A percentile compares a stretch with the other conserved stretches of the same genome.
phyloP scores from a whole-genome alignment of 164 flowering plant species.

The Piper betle region DNA sequence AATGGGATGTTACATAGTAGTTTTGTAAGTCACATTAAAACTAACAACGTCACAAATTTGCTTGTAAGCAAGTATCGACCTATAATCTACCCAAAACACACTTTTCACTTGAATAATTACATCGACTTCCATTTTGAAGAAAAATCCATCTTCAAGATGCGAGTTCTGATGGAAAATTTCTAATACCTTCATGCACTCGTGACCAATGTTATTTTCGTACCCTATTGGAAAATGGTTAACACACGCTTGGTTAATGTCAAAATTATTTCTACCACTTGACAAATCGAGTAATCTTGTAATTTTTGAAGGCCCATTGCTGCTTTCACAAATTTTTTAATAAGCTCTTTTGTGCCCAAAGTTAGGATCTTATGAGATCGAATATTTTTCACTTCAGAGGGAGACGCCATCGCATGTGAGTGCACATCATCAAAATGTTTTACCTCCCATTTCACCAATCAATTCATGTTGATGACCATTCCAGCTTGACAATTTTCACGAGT shows the following conservation, averaged over 20 bases:
- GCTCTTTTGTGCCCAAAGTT: not conserved
- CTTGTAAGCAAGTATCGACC: slow-evolving; percentile 44
- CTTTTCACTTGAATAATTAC: slow-evolving; percentile 47
- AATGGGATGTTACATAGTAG: slow-evolving; percentile 76
- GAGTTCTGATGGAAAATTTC: not conserved
- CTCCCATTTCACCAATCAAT: no score
- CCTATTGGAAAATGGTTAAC: not conserved
- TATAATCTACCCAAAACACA: slow-evolving; percentile 76
- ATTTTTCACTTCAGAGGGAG: no score
- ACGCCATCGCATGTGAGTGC: no score
- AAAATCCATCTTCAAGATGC: slow-evolving; percentile 43
- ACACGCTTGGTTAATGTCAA: not conserved
- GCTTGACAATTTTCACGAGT: no score
- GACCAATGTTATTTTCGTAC: not conserved
- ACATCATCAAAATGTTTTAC: no score
- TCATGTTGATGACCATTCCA: no score
- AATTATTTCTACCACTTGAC: not conserved
- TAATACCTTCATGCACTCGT: not conserved
- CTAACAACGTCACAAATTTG: slow-evolving; percentile 80
- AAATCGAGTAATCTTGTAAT: not conserved
- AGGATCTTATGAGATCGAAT: no score
- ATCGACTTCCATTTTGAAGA: slow-evolving; percentile 60
- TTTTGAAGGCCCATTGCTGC: not conserved
- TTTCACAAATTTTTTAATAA: not conserved
- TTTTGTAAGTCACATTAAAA: slow-evolving; percentile 71